Evolutionary conservation across 345 rosid species (phyloP), one percentile per base, ranked within the genome.

Genomic region (Populus deltoides): DNA sequence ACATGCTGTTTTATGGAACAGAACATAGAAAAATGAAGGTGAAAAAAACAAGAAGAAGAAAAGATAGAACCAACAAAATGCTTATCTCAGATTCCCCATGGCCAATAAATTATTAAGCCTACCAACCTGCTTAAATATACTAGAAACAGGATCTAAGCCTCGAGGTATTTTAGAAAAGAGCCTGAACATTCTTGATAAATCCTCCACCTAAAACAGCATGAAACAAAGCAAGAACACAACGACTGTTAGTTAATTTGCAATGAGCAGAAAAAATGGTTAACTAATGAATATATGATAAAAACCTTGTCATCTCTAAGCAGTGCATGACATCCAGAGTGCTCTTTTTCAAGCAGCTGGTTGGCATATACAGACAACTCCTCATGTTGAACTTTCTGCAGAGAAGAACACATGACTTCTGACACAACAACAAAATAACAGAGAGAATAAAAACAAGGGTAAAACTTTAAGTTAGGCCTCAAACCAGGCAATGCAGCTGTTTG

Each of bases 221-320:
- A 33, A 18, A 35, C 17, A 67, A 72, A 55, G 53, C 13, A 74
- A 53, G 45, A 27, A 15, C 12, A 41, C 10, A 53, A 11, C 5
- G 12, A 73, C 41, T 15, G 8, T 51, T 33, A 24, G 45, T 65
- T 16, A 39, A 43, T 66, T 41, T 73, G 20, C 7, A 67, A 66
- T 20, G 24, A 47, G 20, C 57, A 25, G 29, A 7, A 61, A 49
- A 11, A 63, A 6, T 15, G 17, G 17, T 47, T 47, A 13, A 13
- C 51, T 47, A 13, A 47, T 47, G 16, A 36, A 20, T 11, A 33
- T 45, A 8, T n/a, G 15, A 10, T 20, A 24, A 6, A 2, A 36
- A 85, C 88, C 86, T 80, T 85, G 73, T 83, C 83, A 78, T 85
- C 86, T 70, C 78, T 68, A 70, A 85, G 82, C 76, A 85, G 65